Evolutionary conservation across 2,329 filamentous ascomycete genomes (phyloP).

Genomic region (Penicillium vulpinum): DNA sequence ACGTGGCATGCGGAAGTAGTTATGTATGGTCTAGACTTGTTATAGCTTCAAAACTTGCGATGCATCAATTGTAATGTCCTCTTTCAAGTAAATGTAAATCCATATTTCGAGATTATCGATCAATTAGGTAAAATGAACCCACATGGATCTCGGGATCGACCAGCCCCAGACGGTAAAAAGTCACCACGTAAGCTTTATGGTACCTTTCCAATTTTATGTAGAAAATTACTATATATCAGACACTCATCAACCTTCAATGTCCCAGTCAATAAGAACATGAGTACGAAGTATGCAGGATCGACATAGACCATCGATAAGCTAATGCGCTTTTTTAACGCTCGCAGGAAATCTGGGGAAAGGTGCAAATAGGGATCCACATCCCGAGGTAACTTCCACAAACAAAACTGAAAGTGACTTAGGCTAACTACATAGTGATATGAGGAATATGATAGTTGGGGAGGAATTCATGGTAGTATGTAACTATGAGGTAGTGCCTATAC

Average conservation of each 20-base stretch:
- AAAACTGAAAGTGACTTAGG: too few relatives aligned
- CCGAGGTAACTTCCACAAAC: too few relatives aligned
- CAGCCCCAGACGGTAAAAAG: neutral
- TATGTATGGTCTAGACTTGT: neutral
- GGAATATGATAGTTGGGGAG: too few relatives aligned
- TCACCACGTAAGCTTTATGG: neutral
- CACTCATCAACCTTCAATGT: neutral
- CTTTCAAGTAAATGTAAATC: neutral
- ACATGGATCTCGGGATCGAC: constrained; percentile 1
- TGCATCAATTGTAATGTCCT: neutral
- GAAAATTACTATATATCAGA: neutral
- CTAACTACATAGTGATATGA: too few relatives aligned
- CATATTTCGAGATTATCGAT: neutral
- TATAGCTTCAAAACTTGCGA: neutral
- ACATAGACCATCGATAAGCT: too few relatives aligned
- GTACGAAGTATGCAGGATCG: too few relatives aligned
- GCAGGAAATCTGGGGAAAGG: too few relatives aligned
- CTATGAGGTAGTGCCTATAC: too few relatives aligned
- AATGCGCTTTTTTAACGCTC: too few relatives aligned
- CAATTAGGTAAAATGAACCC: constrained; percentile 3
- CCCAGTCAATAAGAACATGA: neutral
- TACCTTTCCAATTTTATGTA: neutral
- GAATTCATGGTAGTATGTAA: too few relatives aligned
- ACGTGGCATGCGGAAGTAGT: too few relatives aligned
- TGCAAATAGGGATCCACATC: too few relatives aligned